These are phyloP conservation scores for Xylaria venustula DNA, from an alignment of 495 filamentous ascomycete genomes.

Conservation along the genomic window DNA sequence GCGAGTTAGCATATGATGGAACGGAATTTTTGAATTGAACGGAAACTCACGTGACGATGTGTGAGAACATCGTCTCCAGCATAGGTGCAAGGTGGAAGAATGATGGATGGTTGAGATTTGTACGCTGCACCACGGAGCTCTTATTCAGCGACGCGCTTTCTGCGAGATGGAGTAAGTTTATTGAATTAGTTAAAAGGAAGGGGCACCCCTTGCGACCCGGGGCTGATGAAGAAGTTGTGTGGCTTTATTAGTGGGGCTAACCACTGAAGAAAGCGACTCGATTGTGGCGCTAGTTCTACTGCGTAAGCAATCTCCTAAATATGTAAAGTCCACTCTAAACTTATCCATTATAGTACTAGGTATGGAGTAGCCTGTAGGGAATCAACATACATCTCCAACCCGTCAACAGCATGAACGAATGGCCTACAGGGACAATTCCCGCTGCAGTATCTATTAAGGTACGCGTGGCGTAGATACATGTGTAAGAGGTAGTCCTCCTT, in stretches of 20 bases:
- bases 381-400: no score
- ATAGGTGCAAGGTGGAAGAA: not conserved
- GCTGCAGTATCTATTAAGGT: no score
- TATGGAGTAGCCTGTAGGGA: no score
- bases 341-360: no score
- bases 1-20: not conserved
- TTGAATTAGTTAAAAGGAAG: not conserved
- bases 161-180: not conserved
- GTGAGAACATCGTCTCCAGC: not conserved
- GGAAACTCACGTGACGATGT: not conserved
- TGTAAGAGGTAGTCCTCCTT: no score
- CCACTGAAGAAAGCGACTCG: not conserved
- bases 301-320: no score
- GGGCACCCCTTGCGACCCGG: not conserved
- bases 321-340: no score
- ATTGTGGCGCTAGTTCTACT: not conserved
- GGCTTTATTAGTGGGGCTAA: not conserved
- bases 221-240: not conserved
- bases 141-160: constrained; percentile 11
- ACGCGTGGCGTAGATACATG: no score
- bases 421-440: no score
- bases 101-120: not conserved
- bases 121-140: not conserved
- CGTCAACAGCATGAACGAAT: no score
- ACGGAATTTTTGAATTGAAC: no score